phyloP scores from a whole-genome alignment of 257 asterid genomes.

The Buddleja alternifolia region DNA sequence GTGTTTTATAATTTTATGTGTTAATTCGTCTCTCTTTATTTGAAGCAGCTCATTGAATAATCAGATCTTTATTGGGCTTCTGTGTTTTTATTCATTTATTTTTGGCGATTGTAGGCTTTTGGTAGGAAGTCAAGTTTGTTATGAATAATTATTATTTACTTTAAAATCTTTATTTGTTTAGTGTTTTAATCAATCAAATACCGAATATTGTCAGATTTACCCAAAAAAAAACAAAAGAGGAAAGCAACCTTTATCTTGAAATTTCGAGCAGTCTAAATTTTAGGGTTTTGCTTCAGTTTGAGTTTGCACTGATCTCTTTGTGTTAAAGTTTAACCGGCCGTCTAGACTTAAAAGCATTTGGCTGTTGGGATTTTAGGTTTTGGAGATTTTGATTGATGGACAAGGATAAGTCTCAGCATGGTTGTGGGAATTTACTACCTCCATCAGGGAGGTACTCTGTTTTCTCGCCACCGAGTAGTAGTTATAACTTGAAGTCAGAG shows the following conservation, averaged over 20 bases:
- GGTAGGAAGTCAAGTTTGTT: neutral
- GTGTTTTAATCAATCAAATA: conserved; percentile 27
- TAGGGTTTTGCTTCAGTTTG: conserved; percentile 27
- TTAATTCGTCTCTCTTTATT: neutral
- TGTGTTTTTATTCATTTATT: neutral
- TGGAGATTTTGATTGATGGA: conserved; percentile 57
- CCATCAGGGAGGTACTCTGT: conserved; percentile 75
- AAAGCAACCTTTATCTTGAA: neutral
- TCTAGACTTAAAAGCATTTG: conserved; percentile 12
- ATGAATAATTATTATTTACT: neutral
- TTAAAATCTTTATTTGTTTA: conserved; percentile 25
- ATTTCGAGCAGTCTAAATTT: conserved; percentile 6
- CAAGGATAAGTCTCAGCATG: conserved; percentile 65
- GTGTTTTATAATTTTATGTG: conserved; percentile 18
- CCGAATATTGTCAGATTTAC: conserved; percentile 24
- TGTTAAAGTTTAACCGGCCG: conserved; percentile 25
- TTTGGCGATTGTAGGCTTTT: conserved; percentile 8
- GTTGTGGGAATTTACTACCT: conserved; percentile 60
- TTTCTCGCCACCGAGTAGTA: conserved; percentile 60
- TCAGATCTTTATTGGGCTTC: conserved; percentile 42
- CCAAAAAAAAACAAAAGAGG: neutral
- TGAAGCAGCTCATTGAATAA: conserved; percentile 40
- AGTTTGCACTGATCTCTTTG: conserved; percentile 20
- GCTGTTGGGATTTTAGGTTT: conserved; percentile 15
- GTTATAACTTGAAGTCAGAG: conserved; percentile 51